Evolutionary conservation across 139 green algal genomes (phyloP).

Genomic region (Astrephomene gubernaculifera): DNA sequence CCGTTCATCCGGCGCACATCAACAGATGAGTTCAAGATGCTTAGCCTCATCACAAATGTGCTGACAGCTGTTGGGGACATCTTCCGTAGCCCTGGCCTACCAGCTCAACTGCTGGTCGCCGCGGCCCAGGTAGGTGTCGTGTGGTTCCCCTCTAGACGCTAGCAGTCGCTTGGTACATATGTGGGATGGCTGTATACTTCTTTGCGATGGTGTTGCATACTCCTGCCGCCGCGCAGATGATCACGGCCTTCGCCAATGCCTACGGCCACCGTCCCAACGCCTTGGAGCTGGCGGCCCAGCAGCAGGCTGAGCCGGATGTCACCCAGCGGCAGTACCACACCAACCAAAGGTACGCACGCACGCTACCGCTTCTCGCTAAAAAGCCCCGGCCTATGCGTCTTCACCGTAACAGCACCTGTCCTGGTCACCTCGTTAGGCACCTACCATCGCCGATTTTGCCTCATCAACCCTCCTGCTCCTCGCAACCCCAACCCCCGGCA

Average conservation of each 20-base stretch:
- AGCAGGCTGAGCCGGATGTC: background rate
- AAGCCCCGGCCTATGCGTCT: too few relatives aligned
- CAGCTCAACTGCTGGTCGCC: background rate
- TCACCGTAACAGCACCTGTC: too few relatives aligned
- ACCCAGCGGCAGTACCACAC: slow-evolving; percentile 50
- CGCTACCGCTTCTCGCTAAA: too few relatives aligned
- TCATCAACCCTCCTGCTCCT: too few relatives aligned
- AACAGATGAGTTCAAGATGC: slow-evolving; percentile 47
- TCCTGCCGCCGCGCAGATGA: slow-evolving; percentile 44
- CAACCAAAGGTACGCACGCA: slow-evolving; percentile 51
- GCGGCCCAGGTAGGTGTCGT: slow-evolving; percentile 8
- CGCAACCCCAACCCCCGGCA: background rate
- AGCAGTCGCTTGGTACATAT: too few relatives aligned
- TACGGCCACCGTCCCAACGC: slow-evolving; percentile 50
- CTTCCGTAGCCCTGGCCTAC: slow-evolving; percentile 3
- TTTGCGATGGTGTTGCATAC: too few relatives aligned
- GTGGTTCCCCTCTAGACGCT: background rate
- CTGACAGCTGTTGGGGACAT: slow-evolving; percentile 13
- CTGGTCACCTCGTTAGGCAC: too few relatives aligned
- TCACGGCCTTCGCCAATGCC: slow-evolving; percentile 48
- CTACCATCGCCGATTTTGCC: too few relatives aligned
- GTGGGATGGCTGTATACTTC: too few relatives aligned
- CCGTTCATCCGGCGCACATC: slow-evolving; percentile 23
- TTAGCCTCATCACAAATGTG: slow-evolving; percentile 35
- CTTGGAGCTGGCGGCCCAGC: slow-evolving; percentile 32